These are phyloP conservation scores for Bolboschoenoplectus hybrid DNA, from an alignment of 202 grass and related monocot species.

Conservation along the genomic window DNA sequence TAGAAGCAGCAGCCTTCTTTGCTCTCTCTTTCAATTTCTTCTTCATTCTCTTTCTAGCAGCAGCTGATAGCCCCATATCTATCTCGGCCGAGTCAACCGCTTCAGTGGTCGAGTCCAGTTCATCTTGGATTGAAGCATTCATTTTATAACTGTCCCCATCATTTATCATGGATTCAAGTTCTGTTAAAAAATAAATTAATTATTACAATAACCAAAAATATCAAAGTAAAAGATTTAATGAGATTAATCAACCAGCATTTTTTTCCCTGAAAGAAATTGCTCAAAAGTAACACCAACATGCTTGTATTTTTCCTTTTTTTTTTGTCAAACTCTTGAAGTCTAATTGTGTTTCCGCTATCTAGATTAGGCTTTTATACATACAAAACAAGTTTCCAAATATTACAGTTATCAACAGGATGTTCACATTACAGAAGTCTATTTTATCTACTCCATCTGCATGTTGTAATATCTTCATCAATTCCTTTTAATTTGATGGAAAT, in stretches of 20 bases:
- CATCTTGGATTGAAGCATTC: not conserved
- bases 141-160: not conserved
- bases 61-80: conserved; percentile 51
- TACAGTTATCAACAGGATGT: not conserved
- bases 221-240: not conserved
- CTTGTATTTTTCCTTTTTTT: not conserved
- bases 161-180: not conserved
- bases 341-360: not conserved
- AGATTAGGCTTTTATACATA: not conserved
- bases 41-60: conserved; percentile 87
- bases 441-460: not conserved
- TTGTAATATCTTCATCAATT: not conserved
- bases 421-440: not conserved
- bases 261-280: not conserved
- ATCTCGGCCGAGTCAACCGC: conserved; percentile 29
- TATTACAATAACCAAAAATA: not conserved
- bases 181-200: not conserved
- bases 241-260: not conserved
- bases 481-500: not conserved
- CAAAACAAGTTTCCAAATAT: not conserved
- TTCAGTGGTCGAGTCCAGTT: conserved; percentile 27
- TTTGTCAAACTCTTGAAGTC: not conserved
- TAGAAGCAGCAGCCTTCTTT: conserved; percentile 62
- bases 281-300: not conserved
- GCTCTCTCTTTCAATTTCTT: conserved; percentile 84